Conservation (phyloP, 257 asterid species). For the Solanum rostratum region DNA sequence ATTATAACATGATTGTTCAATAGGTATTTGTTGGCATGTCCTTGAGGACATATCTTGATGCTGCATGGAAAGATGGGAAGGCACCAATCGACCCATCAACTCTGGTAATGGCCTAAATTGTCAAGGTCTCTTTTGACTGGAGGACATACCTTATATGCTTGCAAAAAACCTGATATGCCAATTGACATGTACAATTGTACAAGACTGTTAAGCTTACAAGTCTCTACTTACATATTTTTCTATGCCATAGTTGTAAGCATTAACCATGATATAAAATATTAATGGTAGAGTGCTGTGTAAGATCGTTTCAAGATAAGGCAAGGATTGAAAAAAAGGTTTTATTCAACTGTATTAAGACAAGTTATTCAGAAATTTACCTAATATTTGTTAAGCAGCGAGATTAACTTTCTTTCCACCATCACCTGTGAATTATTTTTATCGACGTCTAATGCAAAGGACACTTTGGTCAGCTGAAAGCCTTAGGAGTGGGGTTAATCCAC, state of each 20-base stretch:
- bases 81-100: slow-evolving; percentile 99
- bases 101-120: slow-evolving; percentile 48
- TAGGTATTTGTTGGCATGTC: slow-evolving; percentile 99
- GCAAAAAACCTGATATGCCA: neutral
- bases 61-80: slow-evolving; percentile 98
- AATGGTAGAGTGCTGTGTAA: neutral
- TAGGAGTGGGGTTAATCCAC: neutral
- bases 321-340: neutral
- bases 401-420: neutral
- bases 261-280: neutral
- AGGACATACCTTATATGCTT: neutral
- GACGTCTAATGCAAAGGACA: neutral
- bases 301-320: neutral
- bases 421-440: neutral
- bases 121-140: neutral
- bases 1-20: slow-evolving; percentile 2
- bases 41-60: slow-evolving; percentile 95
- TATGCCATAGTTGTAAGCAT: neutral
- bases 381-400: neutral
- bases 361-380: neutral
- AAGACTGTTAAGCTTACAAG: neutral
- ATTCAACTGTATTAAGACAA: neutral
- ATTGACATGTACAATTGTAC: neutral
- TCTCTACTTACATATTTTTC: neutral
- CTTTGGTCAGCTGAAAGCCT: neutral